Evolutionary conservation across 169 alveolate species (phyloP).

Genomic region (Plasmodium vivax): DNA sequence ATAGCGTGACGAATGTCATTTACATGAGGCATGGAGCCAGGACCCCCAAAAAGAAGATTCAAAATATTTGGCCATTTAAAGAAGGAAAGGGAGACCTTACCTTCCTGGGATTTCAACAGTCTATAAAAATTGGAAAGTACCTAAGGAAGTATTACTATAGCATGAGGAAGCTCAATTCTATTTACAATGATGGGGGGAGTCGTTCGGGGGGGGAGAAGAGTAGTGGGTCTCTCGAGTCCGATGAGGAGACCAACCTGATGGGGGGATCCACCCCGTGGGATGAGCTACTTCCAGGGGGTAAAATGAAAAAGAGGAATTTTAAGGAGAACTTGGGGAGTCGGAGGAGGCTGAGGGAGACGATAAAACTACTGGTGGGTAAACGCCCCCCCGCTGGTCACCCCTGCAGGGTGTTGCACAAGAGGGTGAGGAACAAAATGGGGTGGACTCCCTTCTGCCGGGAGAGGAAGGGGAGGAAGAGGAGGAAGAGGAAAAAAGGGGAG

Average conservation of each 20-base stretch:
- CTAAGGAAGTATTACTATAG: conserved; percentile 44
- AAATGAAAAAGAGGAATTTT: background rate
- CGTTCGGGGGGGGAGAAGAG: background rate
- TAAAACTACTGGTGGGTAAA: background rate
- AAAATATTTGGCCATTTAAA: conserved; percentile 46
- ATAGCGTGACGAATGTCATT: conserved; percentile 21
- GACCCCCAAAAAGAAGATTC: conserved; percentile 54
- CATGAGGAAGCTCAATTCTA: conserved; percentile 11
- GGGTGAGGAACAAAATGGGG: background rate
- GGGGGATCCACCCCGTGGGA: background rate
- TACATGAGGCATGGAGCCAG: conserved; percentile 75
- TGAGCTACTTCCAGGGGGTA: background rate
- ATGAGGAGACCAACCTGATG: background rate
- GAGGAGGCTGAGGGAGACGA: background rate
- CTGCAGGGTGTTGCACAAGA: background rate
- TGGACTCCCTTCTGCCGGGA: background rate
- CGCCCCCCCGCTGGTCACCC: background rate
- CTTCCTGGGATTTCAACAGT: conserved; percentile 63
- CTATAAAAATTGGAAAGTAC: conserved; percentile 45
- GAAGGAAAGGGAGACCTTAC: conserved; percentile 66
- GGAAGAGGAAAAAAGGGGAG: background rate
- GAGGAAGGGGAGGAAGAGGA: background rate
- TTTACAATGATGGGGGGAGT: background rate
- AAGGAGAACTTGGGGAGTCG: background rate
- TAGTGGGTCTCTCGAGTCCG: background rate